These are phyloP conservation scores for Cystofilobasidium ferigula DNA, from an alignment of 768 basidiomycete species.

Conservation along the genomic window DNA sequence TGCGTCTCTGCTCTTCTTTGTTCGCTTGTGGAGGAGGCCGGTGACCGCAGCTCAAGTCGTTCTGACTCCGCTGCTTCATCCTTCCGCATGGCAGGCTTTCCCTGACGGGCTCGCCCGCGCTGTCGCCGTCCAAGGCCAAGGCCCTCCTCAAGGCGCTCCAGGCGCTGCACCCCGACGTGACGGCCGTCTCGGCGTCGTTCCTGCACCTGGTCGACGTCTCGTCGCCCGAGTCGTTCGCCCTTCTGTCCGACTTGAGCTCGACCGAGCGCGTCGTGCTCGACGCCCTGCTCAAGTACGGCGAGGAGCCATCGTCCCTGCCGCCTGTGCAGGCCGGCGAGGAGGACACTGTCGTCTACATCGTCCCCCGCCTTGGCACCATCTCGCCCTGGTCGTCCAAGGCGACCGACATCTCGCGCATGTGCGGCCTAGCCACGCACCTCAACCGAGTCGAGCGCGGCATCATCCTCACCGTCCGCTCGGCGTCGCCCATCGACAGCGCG, in stretches of 20 bases:
- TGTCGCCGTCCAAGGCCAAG: constrained; percentile 60
- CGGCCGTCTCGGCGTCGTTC: constrained; percentile 68
- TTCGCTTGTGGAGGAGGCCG: no score
- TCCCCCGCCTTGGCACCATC: constrained; percentile 78
- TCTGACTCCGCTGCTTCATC: not conserved
- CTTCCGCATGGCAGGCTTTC: constrained; percentile 56
- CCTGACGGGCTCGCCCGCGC: constrained; percentile 61
- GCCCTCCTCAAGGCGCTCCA: constrained; percentile 55
- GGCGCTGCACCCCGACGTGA: constrained; percentile 44
- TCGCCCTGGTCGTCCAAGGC: constrained; percentile 99
- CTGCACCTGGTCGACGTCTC: constrained; percentile 69
- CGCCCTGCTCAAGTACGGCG: constrained; percentile 72
- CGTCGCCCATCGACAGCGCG: constrained; percentile 41
- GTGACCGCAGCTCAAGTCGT: not conserved
- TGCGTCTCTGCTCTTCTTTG: not conserved
- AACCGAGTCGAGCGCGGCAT: constrained; percentile 78
- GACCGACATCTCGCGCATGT: constrained; percentile 82
- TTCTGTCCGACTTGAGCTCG: constrained; percentile 45
- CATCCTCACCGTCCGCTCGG: constrained; percentile 53
- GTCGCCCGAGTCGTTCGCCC: constrained; percentile 42
- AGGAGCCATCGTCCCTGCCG: constrained; percentile 42
- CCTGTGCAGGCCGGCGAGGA: constrained; percentile 38
- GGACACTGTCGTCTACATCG: constrained; percentile 50
- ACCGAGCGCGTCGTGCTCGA: constrained; percentile 49
- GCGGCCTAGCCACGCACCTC: constrained; percentile 61